Evolutionary conservation across 2,329 filamentous ascomycete genomes (phyloP).

Genomic region (Lasiodiplodia citricola): DNA sequence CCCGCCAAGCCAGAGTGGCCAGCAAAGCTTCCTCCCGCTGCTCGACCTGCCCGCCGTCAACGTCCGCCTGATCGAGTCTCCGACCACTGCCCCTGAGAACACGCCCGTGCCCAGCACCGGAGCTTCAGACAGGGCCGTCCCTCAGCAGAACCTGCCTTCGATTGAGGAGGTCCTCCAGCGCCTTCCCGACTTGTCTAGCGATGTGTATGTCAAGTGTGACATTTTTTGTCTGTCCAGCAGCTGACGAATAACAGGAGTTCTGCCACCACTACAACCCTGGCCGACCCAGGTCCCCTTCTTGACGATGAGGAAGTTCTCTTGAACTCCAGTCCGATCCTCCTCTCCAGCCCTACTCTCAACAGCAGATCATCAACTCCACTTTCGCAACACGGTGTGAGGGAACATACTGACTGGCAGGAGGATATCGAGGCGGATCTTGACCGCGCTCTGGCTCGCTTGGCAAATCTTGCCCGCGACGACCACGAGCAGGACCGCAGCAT

Average conservation of each 20-base stretch:
- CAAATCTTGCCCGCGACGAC: constrained; percentile 39
- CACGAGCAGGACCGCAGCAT: constrained; percentile 33
- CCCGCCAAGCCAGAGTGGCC: not conserved
- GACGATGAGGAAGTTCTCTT: not conserved
- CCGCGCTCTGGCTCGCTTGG: constrained; percentile 36
- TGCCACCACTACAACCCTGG: not conserved
- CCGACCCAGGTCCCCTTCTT: not conserved
- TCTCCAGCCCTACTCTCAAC: not conserved
- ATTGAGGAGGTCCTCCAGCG: not conserved
- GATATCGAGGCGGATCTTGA: constrained; percentile 39
- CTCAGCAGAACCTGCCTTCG: not conserved
- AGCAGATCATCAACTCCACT: not conserved
- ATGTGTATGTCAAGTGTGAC: not conserved
- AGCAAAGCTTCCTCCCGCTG: not conserved
- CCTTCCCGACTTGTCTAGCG: not conserved
- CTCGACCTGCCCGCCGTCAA: not conserved
- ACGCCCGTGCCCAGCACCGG: not conserved
- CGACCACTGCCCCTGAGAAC: not conserved
- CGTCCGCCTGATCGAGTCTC: not conserved
- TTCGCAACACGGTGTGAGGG: constrained; percentile 27
- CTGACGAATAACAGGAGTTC: not conserved
- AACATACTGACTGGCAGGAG: constrained; percentile 38
- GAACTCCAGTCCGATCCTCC: not conserved
- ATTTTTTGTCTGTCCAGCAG: not conserved
- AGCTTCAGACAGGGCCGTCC: not conserved